Percentiles rank a stretch among this genome's conserved stretches.
Conservation (phyloP, 2,329 filamentous ascomycete genomes). For the Corniculantispora saksenae region DNA sequence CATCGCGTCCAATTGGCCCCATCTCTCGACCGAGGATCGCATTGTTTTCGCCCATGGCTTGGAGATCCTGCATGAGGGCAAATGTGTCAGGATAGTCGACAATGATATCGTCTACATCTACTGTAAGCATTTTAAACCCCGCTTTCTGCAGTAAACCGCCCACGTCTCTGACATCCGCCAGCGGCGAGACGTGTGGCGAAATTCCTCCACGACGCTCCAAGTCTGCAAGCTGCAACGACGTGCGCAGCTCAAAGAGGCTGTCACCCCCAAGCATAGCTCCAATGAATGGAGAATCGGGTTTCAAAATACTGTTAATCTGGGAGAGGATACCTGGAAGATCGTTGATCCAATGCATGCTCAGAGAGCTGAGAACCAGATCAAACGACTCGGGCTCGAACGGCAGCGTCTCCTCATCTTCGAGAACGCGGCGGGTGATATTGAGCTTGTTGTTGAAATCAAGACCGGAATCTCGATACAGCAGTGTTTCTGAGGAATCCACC, state of each 20-base stretch:
- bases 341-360: conserved; percentile 97
- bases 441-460: conserved; percentile 74
- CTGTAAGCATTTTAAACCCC: conserved; percentile 93
- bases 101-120: conserved; percentile 95
- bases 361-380: conserved; percentile 84
- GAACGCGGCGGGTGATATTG: conserved; percentile 70
- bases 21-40: conserved; percentile 83
- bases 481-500: conserved; percentile 74
- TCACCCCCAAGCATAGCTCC: conserved; percentile 97
- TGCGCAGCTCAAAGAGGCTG: conserved; percentile 88
- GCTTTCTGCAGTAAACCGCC: conserved; percentile 83
- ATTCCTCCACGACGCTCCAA: conserved; percentile 89
- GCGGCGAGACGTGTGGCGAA: conserved; percentile 82
- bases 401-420: conserved; percentile 72
- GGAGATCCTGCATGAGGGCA: conserved; percentile 88
- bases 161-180: conserved; percentile 89
- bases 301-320: conserved; percentile 83
- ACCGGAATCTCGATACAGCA: conserved; percentile 79
- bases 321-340: conserved; percentile 83
- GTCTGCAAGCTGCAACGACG: conserved; percentile 89
- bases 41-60: conserved; percentile 95
- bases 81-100: conserved; percentile 92
- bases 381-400: conserved; percentile 78
- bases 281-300: conserved; percentile 88
- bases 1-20: conserved; percentile 75